Evolutionary conservation across 805 yeast species (phyloP).

Genomic region (Wickerhamomyces hampshirensis): DNA sequence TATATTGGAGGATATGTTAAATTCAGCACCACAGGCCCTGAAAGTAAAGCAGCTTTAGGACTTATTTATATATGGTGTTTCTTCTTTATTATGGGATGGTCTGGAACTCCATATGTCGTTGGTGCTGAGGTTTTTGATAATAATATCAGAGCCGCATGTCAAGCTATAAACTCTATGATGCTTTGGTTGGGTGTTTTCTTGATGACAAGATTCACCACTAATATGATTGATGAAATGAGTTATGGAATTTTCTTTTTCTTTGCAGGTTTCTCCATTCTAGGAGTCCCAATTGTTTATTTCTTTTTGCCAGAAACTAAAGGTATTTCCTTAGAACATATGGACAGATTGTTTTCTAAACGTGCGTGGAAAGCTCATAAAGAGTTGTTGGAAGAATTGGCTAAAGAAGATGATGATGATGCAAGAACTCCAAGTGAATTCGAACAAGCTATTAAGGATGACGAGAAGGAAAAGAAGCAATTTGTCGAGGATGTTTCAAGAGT

Average conservation of each 20-base stretch:
- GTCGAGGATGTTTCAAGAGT: too few species aligned
- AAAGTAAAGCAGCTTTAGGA: conserved; percentile 38
- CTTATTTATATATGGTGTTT: conserved; percentile 35
- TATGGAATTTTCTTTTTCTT: conserved; percentile 41
- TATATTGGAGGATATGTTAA: conserved; percentile 44
- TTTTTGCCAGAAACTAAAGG: conserved; percentile 44
- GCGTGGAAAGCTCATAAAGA: conserved; percentile 20
- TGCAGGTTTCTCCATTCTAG: conserved; percentile 14
- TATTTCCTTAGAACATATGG: conserved; percentile 41
- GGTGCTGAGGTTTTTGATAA: conserved; percentile 43
- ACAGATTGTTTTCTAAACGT: conserved; percentile 21
- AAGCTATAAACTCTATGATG: conserved; percentile 40
- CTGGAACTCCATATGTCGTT: conserved; percentile 44
- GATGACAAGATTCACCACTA: conserved; percentile 40
- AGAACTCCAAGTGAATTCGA: too few species aligned
- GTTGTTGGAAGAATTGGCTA: conserved; percentile 4
- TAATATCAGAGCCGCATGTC: conserved; percentile 39
- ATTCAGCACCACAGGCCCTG: conserved; percentile 33
- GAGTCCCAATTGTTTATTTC: conserved; percentile 37
- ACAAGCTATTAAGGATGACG: background rate
- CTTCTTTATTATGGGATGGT: conserved; percentile 40
- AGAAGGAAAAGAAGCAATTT: conserved; percentile 28
- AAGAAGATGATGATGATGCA: conserved; percentile 2
- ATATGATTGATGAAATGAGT: conserved; percentile 38
- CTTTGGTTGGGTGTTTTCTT: conserved; percentile 49